Base-by-base conservation (phyloP, 148 eudicot genomes). In the Fallopia convolvulus region DNA sequence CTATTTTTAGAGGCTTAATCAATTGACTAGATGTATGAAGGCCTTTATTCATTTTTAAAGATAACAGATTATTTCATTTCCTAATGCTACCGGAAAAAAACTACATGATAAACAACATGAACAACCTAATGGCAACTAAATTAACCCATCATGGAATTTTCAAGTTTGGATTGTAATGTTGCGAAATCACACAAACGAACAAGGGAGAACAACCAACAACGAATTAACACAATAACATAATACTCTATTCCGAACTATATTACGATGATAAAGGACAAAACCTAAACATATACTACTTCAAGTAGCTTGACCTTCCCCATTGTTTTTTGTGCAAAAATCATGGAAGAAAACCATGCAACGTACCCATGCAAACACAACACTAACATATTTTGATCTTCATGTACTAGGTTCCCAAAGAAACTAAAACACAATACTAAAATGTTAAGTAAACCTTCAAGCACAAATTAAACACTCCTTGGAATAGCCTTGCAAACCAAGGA, bases 401-500 rank as follows among this genome's bases (percentile, higher is more conserved):
- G n/a, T 50, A 50, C 17, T 50, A 14, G 56, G 18, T 4, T 4
- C 18, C 6, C 4, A 50, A 17, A 4, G 4, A 53, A 53, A 53
- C 17, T 20, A n/a, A 4, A 50, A 8, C 26, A 5, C 26, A 55
- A n/a, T n/a, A 53, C 60, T 53, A 41, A 41, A 4, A 26, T n/a
- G 60, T 53, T 53, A 53, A n/a, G 30, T 26, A 15, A 58, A 58
- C 2, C 11, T 65, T 39, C 21, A 68, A 73, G 53, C 75, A 73
- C 33, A 9, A 73, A 73, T 55, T 18, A 9, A 73, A 73, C 65
- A 76, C 53, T 78, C 89, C 97, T 86, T 44, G 90, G 81, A 82
- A 90, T 46, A 74, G 97, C 96, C 79, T 83, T 89, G 82, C 99
- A 95, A 1, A 85, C 86, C 91, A 95, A 80, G 1, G 92, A 84